phyloP scores from a whole-genome alignment of 2,329 filamentous ascomycete species.

The Calcarisporium arbuscula region DNA sequence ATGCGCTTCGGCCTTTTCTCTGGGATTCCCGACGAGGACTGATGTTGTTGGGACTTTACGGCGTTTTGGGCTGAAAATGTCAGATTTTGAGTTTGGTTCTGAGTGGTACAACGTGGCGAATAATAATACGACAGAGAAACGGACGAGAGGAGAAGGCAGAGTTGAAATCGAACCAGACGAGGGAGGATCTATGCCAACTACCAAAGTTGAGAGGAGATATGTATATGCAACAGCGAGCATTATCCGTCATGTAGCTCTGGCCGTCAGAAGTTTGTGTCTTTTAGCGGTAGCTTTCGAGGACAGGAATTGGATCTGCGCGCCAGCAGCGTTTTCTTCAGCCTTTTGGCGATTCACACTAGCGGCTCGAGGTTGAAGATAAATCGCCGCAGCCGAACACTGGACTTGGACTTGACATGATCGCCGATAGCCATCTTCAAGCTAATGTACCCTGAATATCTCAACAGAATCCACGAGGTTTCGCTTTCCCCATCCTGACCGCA shows the following conservation, averaged over 20 bases:
- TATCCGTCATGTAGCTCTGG: slow-evolving; percentile 22
- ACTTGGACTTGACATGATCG: no score
- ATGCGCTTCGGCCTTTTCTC: slow-evolving; percentile 72
- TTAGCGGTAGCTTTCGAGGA: no score
- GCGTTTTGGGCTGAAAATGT: slow-evolving; percentile 7
- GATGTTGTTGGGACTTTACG: slow-evolving; percentile 6
- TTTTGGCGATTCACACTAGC: no score
- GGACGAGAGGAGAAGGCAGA: slow-evolving; percentile 3
- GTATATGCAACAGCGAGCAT: slow-evolving; percentile 28
- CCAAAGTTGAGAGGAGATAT: slow-evolving; percentile 9
- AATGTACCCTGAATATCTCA: no score
- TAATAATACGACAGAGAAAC: not conserved
- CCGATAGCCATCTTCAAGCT: no score
- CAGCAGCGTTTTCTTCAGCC: slow-evolving; percentile 16
- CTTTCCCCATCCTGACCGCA: not conserved
- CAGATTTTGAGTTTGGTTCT: slow-evolving; percentile 7
- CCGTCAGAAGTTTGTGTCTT: slow-evolving; percentile 13
- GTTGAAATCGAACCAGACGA: slow-evolving; percentile 3
- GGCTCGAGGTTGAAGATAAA: no score
- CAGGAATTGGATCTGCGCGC: slow-evolving; percentile 23
- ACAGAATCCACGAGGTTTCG: no score
- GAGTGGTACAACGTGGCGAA: slow-evolving; percentile 1
- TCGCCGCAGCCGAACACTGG: no score
- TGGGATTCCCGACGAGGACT: slow-evolving; percentile 54
- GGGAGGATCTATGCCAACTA: slow-evolving; percentile 8